Evolutionary conservation across 768 basidiomycete species (phyloP).

Genomic region (Kwoniella sp.): DNA sequence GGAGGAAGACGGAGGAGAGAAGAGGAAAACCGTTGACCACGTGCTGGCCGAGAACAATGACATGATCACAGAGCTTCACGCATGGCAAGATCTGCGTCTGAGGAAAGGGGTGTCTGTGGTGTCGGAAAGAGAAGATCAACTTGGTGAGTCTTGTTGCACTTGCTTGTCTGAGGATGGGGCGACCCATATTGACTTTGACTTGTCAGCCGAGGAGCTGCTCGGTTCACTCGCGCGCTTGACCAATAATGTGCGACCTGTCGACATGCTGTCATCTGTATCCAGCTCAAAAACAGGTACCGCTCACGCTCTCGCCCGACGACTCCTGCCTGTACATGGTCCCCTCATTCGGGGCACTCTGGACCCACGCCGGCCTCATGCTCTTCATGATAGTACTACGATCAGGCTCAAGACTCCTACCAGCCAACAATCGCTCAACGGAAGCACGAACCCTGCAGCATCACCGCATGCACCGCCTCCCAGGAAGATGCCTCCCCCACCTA

Average conservation of each 20-base stretch:
- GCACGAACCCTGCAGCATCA: conserved; percentile 4
- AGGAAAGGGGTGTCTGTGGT: conserved; percentile 24
- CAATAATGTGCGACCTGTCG: conserved; percentile 22
- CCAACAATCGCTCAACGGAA: background rate
- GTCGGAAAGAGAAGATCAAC: conserved; percentile 36
- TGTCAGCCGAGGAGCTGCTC: conserved; percentile 33
- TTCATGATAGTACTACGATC: conserved; percentile 45
- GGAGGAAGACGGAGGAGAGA: conserved; percentile 19
- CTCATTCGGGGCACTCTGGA: conserved; percentile 49
- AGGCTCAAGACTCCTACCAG: conserved; percentile 9
- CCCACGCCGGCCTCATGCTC: conserved; percentile 48
- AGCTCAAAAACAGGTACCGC: conserved; percentile 35
- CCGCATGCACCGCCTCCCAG: conserved; percentile 20
- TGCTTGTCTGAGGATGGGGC: background rate
- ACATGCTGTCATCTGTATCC: conserved; percentile 27
- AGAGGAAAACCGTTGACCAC: conserved; percentile 26
- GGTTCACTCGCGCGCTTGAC: conserved; percentile 37
- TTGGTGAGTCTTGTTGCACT: conserved; percentile 43
- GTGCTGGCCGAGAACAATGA: conserved; percentile 39
- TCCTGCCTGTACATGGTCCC: conserved; percentile 38
- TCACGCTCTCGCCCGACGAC: conserved; percentile 33
- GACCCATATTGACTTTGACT: background rate
- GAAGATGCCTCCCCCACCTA: conserved; percentile 25
- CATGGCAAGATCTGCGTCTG: conserved; percentile 48
- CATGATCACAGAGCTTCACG: conserved; percentile 42